Conservation (phyloP, 305 asterid species). For the Fraxinus latifolia region DNA sequence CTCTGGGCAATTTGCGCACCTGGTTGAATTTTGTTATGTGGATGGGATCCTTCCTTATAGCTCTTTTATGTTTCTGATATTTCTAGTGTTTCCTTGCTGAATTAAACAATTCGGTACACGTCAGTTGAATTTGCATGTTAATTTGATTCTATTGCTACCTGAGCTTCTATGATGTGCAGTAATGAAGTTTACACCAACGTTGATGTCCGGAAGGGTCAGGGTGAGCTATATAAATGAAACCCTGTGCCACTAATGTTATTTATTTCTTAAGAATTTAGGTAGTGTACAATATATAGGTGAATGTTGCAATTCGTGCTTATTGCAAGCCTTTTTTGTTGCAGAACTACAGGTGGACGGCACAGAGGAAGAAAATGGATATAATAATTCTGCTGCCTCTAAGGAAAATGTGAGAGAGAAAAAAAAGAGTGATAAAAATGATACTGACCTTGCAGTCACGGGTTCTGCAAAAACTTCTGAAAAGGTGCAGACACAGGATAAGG, state of each 20-base stretch:
- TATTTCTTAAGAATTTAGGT: not conserved
- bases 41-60: not conserved
- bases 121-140: not conserved
- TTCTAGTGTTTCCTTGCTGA: not conserved
- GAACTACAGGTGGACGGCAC: conserved; percentile 20
- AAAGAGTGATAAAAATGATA: conserved; percentile 45
- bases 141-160: conserved; percentile 23
- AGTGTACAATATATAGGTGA: not conserved
- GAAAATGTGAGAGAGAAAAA: conserved; percentile 42
- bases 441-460: conserved; percentile 17
- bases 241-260: not conserved
- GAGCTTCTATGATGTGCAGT: conserved; percentile 31
- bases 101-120: not conserved
- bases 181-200: conserved; percentile 19
- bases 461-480: conserved; percentile 21
- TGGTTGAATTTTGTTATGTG: not conserved
- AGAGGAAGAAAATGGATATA: conserved; percentile 26
- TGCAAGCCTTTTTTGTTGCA: conserved; percentile 14
- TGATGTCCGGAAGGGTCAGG: conserved; percentile 27
- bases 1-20: not conserved
- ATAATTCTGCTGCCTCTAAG: conserved; percentile 26
- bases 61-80: not conserved
- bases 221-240: conserved; percentile 19
- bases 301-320: not conserved
- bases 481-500: conserved; percentile 15